Evolutionary conservation across 1,139 yeast species (phyloP), one percentile per base, ranked within the genome.

Genomic region (Lipomyces yarrowii): DNA sequence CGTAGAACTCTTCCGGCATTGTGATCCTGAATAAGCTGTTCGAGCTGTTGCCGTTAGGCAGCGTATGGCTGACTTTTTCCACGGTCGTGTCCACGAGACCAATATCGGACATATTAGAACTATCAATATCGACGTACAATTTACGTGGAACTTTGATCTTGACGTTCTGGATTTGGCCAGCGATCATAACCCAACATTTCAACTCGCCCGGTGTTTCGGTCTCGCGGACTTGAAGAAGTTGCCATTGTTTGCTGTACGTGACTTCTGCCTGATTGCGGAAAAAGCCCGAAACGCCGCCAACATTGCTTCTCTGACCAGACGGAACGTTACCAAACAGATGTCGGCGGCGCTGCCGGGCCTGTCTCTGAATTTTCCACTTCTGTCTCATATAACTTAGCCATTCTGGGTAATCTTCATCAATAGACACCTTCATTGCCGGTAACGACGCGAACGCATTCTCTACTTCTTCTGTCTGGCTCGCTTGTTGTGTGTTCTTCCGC

Each of bases 301-400:
- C 63, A n/a, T 67, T 64, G 30, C 73, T 70, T 26, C 74, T 79
- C 0, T 56, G 59, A n/a, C 57, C 59, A 3, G 87, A 80, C 0
- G 86, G 75, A 39, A 82, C 60, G 23, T 70, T 69, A 35, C 99
- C 99, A 80, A 94, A 93, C 46, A 96, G 77, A 70, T 86, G 88
- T 62, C 83, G 83, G 74, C 98, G 84, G 73, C 96, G 84, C 67
- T 83, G 85, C 71, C 93, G 83, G 65, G 89, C 89, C 66, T 84
- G 85, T 37, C 85, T 84, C 75, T 92, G 97, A 7, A 86, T 79
- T 64, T 81, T 85, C 99, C 99, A 96, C 74, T 90, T 90, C 15
- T 87, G 84, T 75, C 93, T 92, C 77, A 91, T 96, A 73, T 90
- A 89, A 53, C 80, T 79, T 69, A 96, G 82, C 84, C 93, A 96